Conservation (phyloP, 345 rosid genomes). For the Durio zibethinus region DNA sequence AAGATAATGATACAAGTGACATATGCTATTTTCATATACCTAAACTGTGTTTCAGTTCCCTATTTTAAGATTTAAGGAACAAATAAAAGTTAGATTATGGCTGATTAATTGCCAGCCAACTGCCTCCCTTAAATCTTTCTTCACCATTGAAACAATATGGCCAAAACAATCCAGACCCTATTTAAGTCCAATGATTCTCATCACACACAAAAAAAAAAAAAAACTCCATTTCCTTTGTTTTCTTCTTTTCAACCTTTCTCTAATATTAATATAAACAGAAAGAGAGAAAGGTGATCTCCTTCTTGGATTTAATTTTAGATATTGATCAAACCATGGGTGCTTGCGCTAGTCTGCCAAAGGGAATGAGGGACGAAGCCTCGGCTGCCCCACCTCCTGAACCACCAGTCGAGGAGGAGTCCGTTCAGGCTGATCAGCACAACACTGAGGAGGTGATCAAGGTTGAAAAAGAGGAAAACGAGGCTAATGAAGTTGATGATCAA, state of each 20-base stretch:
- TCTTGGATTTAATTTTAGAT: background rate
- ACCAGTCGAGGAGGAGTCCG: slow-evolving; percentile 1
- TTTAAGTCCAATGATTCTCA: background rate
- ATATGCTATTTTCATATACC: too few relatives aligned
- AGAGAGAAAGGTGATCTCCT: background rate
- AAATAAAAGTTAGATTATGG: background rate
- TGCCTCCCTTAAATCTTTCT: background rate
- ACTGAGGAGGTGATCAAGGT: slow-evolving; percentile 6
- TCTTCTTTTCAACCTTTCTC: background rate
- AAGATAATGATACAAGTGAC: too few relatives aligned
- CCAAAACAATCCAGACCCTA: background rate
- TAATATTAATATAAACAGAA: background rate
- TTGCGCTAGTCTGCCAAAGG: slow-evolving; percentile 24
- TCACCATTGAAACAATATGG: background rate
- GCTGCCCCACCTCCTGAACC: slow-evolving; percentile 16
- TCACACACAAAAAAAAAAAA: background rate
- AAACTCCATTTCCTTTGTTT: background rate
- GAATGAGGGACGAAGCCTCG: background rate
- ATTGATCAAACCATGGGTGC: slow-evolving; percentile 19
- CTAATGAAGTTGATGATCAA: background rate
- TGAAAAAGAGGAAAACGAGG: slow-evolving; percentile 6
- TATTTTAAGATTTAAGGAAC: background rate
- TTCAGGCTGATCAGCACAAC: background rate
- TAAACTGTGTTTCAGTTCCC: background rate
- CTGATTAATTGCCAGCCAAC: background rate